Percentiles rank a stretch among this genome's conserved stretches.
phyloP scores from a whole-genome alignment of 441 rosid species.

The Populus trichocarpa region DNA sequence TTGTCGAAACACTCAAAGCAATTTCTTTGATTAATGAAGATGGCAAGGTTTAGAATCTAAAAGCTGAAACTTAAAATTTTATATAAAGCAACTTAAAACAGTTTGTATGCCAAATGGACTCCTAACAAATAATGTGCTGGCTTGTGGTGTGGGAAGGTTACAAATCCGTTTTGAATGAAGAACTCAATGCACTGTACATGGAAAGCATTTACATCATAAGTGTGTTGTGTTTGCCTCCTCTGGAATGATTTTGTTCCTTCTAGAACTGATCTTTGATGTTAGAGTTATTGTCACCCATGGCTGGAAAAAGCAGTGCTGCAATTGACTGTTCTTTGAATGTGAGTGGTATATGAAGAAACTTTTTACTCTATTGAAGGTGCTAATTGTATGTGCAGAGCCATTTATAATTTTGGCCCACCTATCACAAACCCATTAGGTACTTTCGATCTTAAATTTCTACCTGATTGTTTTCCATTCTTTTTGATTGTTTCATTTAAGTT shows the following conservation, averaged over 20 bases:
- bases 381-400: not conserved
- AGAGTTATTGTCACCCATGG: not conserved
- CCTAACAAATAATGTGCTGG: not conserved
- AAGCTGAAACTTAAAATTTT: not conserved
- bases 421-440: not conserved
- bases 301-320: not conserved
- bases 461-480: not conserved
- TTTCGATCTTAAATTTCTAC: not conserved
- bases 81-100: not conserved
- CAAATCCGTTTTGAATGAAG: not conserved
- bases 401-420: not conserved
- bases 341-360: not conserved
- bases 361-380: not conserved
- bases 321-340: not conserved
- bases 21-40: not conserved
- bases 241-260: not conserved
- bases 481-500: not conserved
- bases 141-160: not conserved
- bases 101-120: not conserved
- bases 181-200: not conserved
- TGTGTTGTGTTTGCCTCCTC: not conserved
- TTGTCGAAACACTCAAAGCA: not conserved
- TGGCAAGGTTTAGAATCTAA: not conserved
- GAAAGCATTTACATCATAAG: not conserved
- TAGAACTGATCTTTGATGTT: not conserved